Base-by-base conservation (phyloP, 306 rosid species). In the Gynostemma pentaphyllum region DNA sequence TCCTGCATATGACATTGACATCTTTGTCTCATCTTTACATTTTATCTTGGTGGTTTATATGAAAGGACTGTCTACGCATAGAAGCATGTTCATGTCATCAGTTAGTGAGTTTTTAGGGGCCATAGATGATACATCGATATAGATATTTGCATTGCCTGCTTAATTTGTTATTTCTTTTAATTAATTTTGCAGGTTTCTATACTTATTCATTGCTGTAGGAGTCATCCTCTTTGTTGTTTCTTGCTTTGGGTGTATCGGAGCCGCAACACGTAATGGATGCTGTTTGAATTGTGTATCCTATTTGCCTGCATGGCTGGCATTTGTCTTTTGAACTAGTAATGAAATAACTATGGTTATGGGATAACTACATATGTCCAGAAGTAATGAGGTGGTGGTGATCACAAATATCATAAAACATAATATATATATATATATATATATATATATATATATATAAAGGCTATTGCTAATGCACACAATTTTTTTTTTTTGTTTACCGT, bases 211-310 rank as follows among this genome's bases (percentile, higher is more conserved):
- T 75, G 97, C 87, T 53, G 41, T 85, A 15, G 97, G 97, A 71
- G 89, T 12, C 19, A 72, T 78, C 76, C 76, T 90, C 75, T 78
- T 90, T 19, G 60, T 87, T 68, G 45, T 90, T 73, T 87, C 97
- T 72, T 87, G 87, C 70, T 87, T 79, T 75, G 97, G 97, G 49
- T 90, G 97, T 69, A 73, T 87, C 42, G 97, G 91, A 72, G 77
- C 87, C 56, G 46, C 16, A n/a, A 75, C 91, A 26, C 70, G 89
- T 74, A 90, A 75, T 29, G 88, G 95, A 42, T 90, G 97, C 79
- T 90, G 96, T 81, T 80, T 90, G 73, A 73, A 78, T 77, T 87
- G 87, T 83, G 97, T 90, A 90, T 90, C 97, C 96, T 81, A 74
- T 64, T 41, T 45, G 16, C 24, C 50, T 9, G 4, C 15, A 10